Evolutionary conservation across 345 rosid genomes (phyloP), one percentile per base, ranked within the genome.

Genomic region (Arabis hirsuta): DNA sequence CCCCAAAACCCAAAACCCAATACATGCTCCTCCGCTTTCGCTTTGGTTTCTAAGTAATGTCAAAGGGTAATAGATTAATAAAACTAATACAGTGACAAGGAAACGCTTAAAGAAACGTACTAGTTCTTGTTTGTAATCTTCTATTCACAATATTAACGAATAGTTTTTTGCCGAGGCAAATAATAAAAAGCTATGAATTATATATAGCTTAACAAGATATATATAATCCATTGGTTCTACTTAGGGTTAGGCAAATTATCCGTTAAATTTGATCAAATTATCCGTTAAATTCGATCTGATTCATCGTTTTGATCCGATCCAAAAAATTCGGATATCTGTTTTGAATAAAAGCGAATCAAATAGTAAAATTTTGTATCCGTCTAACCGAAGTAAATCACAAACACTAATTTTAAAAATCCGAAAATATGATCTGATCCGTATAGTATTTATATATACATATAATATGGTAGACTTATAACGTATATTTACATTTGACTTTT

Each of bases 51-150:
- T 11, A 53, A 60, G 65, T 53, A 52, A 59, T 22, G 2, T 60
- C 11, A n/a, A n/a, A n/a, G n/a, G 62, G 68, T 61, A 74, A 39
- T 48, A 26, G 22, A 27, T 32, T 22, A 61, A 48, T 65, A 39
- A 19, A 22, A 55, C 47, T 39, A 55, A 73, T 47, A 56, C 61
- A 22, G 34, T 44, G 67, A 51, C 41, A 45, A 6, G 39, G 10
- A 55, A 45, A 62, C 24, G 29, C 66, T 71, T 6, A 41, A 61
- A 20, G 45, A 57, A 22, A 14, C 43, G 2, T 48, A 26, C 39
- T 36, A 48, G 74, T 41, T 59, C 58, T 2, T 51, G 47, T 62
- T 46, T 63, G 67, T 67, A 67, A 61, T 68, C 50, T 61, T 62
- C 9, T 57, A n/a, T 56, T 66, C 54, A 6, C 20, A 14, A 47